A percentile compares a stretch with the other conserved stretches of the same genome.
Conservation (phyloP, 495 filamentous ascomycete species). For the Talaromyces stipitatus region DNA sequence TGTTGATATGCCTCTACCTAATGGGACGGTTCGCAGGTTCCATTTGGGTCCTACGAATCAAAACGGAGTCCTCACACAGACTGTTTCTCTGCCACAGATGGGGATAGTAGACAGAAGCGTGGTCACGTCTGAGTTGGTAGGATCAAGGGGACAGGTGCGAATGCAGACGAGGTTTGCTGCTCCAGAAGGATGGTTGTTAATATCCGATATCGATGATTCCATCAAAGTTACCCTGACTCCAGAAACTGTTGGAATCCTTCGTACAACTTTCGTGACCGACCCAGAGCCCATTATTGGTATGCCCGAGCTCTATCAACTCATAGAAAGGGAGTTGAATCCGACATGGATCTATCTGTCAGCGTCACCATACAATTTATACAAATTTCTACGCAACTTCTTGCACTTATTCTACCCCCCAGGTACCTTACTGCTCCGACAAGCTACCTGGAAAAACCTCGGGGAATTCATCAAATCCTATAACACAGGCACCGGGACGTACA, state of each 20-base stretch:
- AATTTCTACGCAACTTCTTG: conserved; percentile 69
- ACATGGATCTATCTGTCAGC: conserved; percentile 92
- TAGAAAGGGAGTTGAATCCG: conserved; percentile 52
- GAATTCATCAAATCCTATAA: conserved; percentile 74
- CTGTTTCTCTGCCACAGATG: conserved; percentile 30
- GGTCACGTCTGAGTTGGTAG: conserved; percentile 25
- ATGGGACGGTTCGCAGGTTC: conserved; percentile 30
- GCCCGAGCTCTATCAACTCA: conserved; percentile 69
- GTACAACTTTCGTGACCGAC: conserved; percentile 72
- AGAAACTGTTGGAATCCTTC: conserved; percentile 68
- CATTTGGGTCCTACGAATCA: conserved; percentile 60
- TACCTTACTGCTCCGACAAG: conserved; percentile 75
- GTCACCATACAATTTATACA: conserved; percentile 90
- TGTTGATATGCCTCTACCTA: conserved; percentile 44
- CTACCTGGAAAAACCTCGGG: conserved; percentile 77
- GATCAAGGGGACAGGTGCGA: conserved; percentile 35
- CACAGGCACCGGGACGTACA: conserved; percentile 78
- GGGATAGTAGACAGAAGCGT: conserved; percentile 22
- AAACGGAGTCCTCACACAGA: conserved; percentile 62
- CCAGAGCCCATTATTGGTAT: conserved; percentile 68
- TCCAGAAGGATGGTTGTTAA: conserved; percentile 76
- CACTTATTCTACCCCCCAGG: conserved; percentile 64
- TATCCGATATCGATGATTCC: conserved; percentile 93
- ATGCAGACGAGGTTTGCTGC: conserved; percentile 66
- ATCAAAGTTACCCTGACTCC: conserved; percentile 86